These are phyloP conservation scores for Backusella psychrophila DNA, from an alignment of 192 early-diverging fungal genomes.

Conservation along the genomic window DNA sequence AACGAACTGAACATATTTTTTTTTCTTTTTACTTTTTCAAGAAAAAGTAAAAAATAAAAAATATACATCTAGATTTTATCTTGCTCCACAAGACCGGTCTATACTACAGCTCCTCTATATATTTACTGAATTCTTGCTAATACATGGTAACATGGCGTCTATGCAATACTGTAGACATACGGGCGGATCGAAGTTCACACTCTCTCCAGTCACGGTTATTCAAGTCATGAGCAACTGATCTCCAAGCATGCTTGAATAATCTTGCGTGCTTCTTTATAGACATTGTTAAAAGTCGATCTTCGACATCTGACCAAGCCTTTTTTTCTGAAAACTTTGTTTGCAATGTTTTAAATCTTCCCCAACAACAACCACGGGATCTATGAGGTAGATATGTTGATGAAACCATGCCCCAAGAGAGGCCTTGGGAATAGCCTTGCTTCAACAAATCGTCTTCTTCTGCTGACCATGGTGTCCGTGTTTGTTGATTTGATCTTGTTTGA, in stretches of 20 bases:
- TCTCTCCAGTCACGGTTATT: slow-evolving; percentile 22
- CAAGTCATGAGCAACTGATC: slow-evolving; percentile 22
- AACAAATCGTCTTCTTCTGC: slow-evolving; percentile 26
- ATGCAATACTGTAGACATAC: not conserved
- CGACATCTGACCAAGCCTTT: slow-evolving; percentile 17
- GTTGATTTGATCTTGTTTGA: not conserved
- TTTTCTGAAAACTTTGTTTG: slow-evolving; percentile 16
- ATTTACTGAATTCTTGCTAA: not conserved
- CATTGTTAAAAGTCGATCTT: slow-evolving; percentile 12
- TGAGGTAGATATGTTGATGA: slow-evolving; percentile 30
- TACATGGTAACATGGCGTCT: slow-evolving; percentile 7
- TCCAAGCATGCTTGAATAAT: slow-evolving; percentile 33
- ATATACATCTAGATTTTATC: not conserved
- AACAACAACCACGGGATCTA: slow-evolving; percentile 33
- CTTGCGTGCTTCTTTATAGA: slow-evolving; percentile 24
- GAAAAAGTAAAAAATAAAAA: not conserved
- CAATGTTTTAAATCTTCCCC: slow-evolving; percentile 31
- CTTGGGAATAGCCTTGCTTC: slow-evolving; percentile 28
- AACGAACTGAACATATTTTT: not conserved
- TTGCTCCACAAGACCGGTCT: not conserved
- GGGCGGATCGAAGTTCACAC: slow-evolving; percentile 18
- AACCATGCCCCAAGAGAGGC: slow-evolving; percentile 29
- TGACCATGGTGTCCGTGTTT: slow-evolving; percentile 29
- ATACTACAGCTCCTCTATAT: not conserved
- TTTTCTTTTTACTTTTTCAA: not conserved